Evolutionary conservation across 345 rosid species (phyloP), one percentile per base, ranked within the genome.

Genomic region (Orychophragmus violaceus): DNA sequence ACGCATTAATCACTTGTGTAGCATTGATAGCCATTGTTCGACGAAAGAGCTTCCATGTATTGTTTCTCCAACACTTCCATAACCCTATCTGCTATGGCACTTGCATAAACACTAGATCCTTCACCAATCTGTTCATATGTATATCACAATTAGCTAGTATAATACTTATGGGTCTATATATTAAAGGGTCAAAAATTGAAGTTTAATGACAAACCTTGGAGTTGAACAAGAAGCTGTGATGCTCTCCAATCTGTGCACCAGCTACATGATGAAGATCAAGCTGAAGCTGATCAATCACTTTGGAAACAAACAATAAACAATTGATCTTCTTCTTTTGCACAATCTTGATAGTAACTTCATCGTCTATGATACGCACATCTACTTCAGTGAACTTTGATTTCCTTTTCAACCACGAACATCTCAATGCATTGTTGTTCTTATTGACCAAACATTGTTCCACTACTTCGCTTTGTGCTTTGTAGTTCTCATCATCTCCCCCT

Each of bases 331-430:
- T 90, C 66, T 85, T 75, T 72, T 85, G 97, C 12, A 87, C 75
- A 2, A 85, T 78, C 66, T 87, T 87, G 69, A 90, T 80, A 1
- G 89, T 90, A 21, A 88, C 88, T 75, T 88, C 96, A 29, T 83
- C 88, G 29, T 88, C 89, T 8, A 83, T 57, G 49, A 90, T 82
- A 33, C 93, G 84, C 36, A 88, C 93, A 74, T 88, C 95, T 1
- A 90, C 87, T 67, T 90, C 93, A 1, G 88, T 81, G 48, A 79
- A 85, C 63, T 82, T 86, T 0, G 95, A 82, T 72, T 88, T 90
- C 76, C 93, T 82, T 72, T 86, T 86, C n/a, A 90, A 84, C 96
- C 96, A 88, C 5, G 93, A 88, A 64, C 85, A 84, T 71, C 93
- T 81, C 61, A 83, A 64, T 5, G 88, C 62, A 48, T 37, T 62